Conservation (phyloP, 768 basidiomycete species). For the Kwoniella botswanensis region DNA sequence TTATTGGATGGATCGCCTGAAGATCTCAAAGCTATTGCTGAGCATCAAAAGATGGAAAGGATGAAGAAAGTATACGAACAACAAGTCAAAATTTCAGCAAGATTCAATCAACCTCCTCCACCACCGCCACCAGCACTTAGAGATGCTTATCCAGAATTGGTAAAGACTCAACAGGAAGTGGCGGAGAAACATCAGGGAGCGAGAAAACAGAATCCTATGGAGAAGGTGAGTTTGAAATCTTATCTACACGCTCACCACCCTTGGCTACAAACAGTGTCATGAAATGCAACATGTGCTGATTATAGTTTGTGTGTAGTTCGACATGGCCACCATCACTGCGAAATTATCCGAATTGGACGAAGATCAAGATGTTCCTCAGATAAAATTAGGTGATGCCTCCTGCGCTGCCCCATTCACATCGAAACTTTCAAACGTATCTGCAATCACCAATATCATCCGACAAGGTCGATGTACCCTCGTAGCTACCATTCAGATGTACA, state of each 20-base stretch:
- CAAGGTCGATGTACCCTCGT: slow-evolving; percentile 98
- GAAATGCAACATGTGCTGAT: slow-evolving; percentile 15
- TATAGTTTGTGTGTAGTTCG: slow-evolving; percentile 66
- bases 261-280: not conserved
- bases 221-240: slow-evolving; percentile 67
- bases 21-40: slow-evolving; percentile 90
- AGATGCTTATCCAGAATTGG: slow-evolving; percentile 85
- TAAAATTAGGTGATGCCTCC: slow-evolving; percentile 98
- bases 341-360: slow-evolving; percentile 91
- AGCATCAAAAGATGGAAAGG: slow-evolving; percentile 84
- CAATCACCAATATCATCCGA: slow-evolving; percentile 95
- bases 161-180: slow-evolving; percentile 83
- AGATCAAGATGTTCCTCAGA: slow-evolving; percentile 90
- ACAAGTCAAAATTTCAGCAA: slow-evolving; percentile 83
- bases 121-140: slow-evolving; percentile 88
- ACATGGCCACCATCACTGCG: slow-evolving; percentile 76
- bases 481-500: slow-evolving; percentile 99
- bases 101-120: slow-evolving; percentile 92
- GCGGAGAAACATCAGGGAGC: slow-evolving; percentile 67
- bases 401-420: slow-evolving; percentile 99
- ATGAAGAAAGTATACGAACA: slow-evolving; percentile 97
- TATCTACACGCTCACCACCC: not conserved
- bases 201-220: slow-evolving; percentile 82
- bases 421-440: slow-evolving; percentile 94
- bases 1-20: slow-evolving; percentile 87